These are phyloP conservation scores for Fraxinus americana DNA, from an alignment of 257 asterid genomes.

Conservation along the genomic window DNA sequence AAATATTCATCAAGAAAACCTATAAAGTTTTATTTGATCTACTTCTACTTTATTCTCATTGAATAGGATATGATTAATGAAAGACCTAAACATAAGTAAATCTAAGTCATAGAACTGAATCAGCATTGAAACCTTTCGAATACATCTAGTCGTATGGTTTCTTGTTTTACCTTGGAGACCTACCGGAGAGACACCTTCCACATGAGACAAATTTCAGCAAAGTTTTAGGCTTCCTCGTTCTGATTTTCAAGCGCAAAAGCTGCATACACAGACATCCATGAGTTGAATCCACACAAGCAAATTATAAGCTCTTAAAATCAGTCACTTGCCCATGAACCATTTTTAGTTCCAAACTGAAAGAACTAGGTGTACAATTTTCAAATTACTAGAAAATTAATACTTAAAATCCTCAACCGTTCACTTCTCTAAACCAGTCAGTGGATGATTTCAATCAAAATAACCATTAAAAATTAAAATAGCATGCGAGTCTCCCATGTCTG, in stretches of 20 bases:
- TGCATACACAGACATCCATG: constrained; percentile 35
- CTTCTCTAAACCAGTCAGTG: neutral
- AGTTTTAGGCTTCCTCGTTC: constrained; percentile 60
- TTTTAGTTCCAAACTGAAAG: neutral
- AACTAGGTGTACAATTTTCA: neutral
- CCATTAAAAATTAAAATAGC: too few relatives aligned
- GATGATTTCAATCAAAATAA: neutral
- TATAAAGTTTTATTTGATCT: constrained; percentile 32
- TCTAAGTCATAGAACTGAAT: constrained; percentile 16
- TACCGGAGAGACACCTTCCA: constrained; percentile 73
- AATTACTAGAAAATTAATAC: neutral
- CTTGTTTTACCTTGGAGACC: constrained; percentile 58
- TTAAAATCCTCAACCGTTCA: neutral
- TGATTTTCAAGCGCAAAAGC: constrained; percentile 65
- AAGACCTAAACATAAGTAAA: constrained; percentile 36
- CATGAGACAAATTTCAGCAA: constrained; percentile 72
- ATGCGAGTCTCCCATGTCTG: neutral
- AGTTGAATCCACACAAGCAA: neutral
- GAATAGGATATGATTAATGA: constrained; percentile 33
- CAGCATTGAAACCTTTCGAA: constrained; percentile 17
- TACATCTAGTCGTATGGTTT: constrained; percentile 13
- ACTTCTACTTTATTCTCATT: constrained; percentile 42
- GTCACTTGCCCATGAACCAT: neutral
- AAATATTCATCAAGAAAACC: constrained; percentile 17
- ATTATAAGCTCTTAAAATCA: neutral